Base-by-base conservation (phyloP, 768 basidiomycete species). In the Agrocybe pediades region DNA sequence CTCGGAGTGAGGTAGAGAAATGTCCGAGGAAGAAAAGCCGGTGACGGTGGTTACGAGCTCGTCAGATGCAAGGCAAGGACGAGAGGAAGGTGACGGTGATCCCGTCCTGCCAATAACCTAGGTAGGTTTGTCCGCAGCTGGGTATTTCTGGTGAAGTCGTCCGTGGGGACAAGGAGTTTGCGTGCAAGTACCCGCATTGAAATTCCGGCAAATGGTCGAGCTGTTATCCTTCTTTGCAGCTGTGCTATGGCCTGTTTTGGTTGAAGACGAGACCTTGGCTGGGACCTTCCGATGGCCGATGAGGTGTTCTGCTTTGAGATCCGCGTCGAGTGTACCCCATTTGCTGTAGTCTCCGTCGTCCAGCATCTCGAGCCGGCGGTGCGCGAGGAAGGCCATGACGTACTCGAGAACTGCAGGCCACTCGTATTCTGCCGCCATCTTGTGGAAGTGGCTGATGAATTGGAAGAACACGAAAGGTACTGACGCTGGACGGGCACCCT, bases 41-140 rank as follows among this genome's bases (percentile, higher is more conserved):
- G n/a, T n/a, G n/a, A n/a, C n/a, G 33, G 24, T 27, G 19, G 4
- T n/a, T n/a, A n/a, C n/a, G n/a, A n/a, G n/a, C 15, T 19, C 13
- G 15, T 15, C 17, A 25, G 6, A 11, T 6, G 13, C 15, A 25
- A 27, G 13, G 13, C 13, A 46, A 26, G 13, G 15, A 25, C 13
- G 27, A 26, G 25, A 27, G 20, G 17, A 25, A 11, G 25, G 25
- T 19, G 15, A 21, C 9, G 24, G 25, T 15, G 13, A 9, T n/a
- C 49, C 40, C 50, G 41, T 30, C 44, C 49, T 46, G 49, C 49
- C 42, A 29, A 16, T 3, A 2, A 7, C 55, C 49, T 56, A 56
- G 27, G 41, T 51, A 2, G 27, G n/a, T 30, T 51, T 51, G 29
- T 46, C 55, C 3, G 29, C 7, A 20, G 17, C 41, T 2, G 30